Evolutionary conservation across 345 rosid genomes (phyloP).

Genomic region (Pelargonium nanum): DNA sequence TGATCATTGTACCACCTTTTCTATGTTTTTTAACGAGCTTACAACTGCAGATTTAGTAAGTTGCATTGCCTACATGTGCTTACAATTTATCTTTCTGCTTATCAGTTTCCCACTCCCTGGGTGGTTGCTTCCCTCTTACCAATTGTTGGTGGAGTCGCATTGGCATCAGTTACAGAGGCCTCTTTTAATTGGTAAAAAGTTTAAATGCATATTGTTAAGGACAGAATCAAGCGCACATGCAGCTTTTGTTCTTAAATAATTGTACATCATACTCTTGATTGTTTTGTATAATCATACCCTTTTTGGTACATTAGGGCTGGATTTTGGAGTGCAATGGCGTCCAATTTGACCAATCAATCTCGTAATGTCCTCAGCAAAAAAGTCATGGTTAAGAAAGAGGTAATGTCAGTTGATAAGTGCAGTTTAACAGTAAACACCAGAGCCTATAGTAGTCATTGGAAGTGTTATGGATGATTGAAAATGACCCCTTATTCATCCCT

Average conservation of each 20-base stretch:
- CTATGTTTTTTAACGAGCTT: neutral
- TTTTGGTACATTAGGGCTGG: conserved; percentile 50
- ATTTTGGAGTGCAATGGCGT: conserved; percentile 88
- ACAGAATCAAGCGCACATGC: neutral
- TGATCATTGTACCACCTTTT: neutral
- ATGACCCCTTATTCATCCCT: neutral
- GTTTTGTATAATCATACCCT: conserved; percentile 4
- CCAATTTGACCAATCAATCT: conserved; percentile 75
- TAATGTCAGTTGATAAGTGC: conserved; percentile 19
- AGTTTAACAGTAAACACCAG: neutral
- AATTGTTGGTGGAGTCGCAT: conserved; percentile 90
- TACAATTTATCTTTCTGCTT: neutral
- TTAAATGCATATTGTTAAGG: neutral
- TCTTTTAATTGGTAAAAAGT: conserved; percentile 79
- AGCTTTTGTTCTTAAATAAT: neutral
- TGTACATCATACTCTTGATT: neutral
- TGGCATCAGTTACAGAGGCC: conserved; percentile 86
- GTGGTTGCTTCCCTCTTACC: conserved; percentile 84
- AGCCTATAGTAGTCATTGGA: neutral
- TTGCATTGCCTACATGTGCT: neutral
- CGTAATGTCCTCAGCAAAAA: conserved; percentile 90
- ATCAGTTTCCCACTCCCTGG: conserved; percentile 74
- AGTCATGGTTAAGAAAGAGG: conserved; percentile 95
- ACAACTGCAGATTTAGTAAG: neutral
- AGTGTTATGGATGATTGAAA: too few species aligned